These are phyloP conservation scores for Lactifluus echinatus DNA, from an alignment of 768 basidiomycete genomes.

Conservation along the genomic window DNA sequence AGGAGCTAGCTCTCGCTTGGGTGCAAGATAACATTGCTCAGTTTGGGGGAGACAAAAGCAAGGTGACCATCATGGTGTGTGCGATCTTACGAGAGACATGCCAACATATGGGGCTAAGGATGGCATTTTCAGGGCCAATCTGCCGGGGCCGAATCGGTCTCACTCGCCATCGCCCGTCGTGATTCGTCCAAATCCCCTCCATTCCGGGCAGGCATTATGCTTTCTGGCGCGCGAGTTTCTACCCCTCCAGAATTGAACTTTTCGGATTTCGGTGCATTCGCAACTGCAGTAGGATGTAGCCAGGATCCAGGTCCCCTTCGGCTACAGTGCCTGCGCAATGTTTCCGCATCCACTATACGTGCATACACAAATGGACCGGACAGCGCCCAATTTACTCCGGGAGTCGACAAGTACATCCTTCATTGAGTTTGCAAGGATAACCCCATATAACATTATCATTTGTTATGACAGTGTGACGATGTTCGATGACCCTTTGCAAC, in stretches of 20 bases:
- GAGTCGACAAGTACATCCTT: slow-evolving; percentile 5
- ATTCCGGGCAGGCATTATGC: slow-evolving; percentile 7
- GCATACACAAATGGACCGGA: slow-evolving; percentile 12
- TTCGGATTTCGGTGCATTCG: neutral
- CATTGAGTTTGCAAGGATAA: neutral
- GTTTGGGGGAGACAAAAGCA: slow-evolving; percentile 48
- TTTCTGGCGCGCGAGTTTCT: neutral
- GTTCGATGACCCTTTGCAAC: neutral
- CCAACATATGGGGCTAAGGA: neutral
- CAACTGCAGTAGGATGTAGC: slow-evolving; percentile 14
- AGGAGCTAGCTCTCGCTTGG: neutral
- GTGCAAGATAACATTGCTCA: slow-evolving; percentile 35
- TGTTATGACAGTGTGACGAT: neutral
- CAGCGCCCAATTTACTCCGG: neutral
- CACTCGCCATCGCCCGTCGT: neutral
- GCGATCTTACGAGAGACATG: slow-evolving; percentile 8
- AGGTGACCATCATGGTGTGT: slow-evolving; percentile 29
- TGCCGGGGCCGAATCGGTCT: neutral
- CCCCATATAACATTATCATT: neutral
- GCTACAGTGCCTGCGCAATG: slow-evolving; percentile 21
- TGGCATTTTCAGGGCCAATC: slow-evolving; percentile 2
- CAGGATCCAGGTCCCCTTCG: slow-evolving; percentile 20
- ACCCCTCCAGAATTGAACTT: neutral
- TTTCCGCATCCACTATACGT: slow-evolving; percentile 20
- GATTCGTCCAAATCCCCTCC: neutral